Evolutionary conservation across 768 basidiomycete genomes (phyloP).

Genomic region (Porphyrellus cyaneotinctus): DNA sequence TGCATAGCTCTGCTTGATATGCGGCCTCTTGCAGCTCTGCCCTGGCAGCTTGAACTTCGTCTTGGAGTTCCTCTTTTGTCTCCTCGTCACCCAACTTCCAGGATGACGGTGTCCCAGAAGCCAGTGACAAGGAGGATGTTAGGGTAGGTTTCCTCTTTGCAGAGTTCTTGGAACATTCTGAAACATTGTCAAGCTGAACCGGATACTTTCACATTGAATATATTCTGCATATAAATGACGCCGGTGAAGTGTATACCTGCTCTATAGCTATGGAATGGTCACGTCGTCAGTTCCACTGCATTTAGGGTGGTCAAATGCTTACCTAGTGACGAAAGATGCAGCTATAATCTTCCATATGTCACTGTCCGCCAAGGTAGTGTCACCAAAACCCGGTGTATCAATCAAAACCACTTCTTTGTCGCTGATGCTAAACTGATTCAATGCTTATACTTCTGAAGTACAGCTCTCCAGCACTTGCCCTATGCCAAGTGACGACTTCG

Average conservation of each 20-base stretch:
- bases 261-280: slow-evolving; percentile 16
- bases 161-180: slow-evolving; percentile 48
- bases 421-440: slow-evolving; percentile 19
- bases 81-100: slow-evolving; percentile 42
- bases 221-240: slow-evolving; percentile 51
- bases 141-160: slow-evolving; percentile 42
- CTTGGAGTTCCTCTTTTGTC: slow-evolving; percentile 40
- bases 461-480: slow-evolving; percentile 34
- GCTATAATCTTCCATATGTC: slow-evolving; percentile 50
- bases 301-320: background rate
- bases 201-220: slow-evolving; percentile 45
- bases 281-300: background rate
- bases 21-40: slow-evolving; percentile 23
- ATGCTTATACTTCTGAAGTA: slow-evolving; percentile 31
- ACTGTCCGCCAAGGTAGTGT: slow-evolving; percentile 44
- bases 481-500: slow-evolving; percentile 28
- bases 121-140: slow-evolving; percentile 50
- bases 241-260: slow-evolving; percentile 37
- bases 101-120: slow-evolving; percentile 44
- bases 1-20: slow-evolving; percentile 25
- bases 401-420: slow-evolving; percentile 44
- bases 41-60: slow-evolving; percentile 30
- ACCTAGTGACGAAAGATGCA: slow-evolving; percentile 30
- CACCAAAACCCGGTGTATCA: slow-evolving; percentile 63
- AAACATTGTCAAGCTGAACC: slow-evolving; percentile 45